Base-by-base conservation (phyloP, 140 eudicot genomes). In the Senecio squalidus region DNA sequence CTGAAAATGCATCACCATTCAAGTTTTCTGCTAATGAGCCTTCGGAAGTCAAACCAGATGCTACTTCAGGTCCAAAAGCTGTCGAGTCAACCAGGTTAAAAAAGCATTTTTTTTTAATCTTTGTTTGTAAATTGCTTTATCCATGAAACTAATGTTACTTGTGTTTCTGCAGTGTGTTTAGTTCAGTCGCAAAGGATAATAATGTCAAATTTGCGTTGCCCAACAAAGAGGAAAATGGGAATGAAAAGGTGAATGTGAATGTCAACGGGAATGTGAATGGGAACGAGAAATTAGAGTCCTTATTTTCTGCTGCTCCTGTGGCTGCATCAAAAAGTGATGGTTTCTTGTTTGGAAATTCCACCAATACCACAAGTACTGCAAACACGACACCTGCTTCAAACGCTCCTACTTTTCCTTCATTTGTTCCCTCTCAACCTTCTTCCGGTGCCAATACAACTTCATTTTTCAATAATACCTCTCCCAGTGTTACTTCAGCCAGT, bases 1-100 rank as follows among this genome's bases (percentile, higher is more conserved):
- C 55, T 66, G 77, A 72, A 29, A 73, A 76, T 21, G 44, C 54
- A 33, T 67, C 76, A 59, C 74, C 78, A 16, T 43, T 69, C 30
- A 6, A 20, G 26, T 58, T 48, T 55, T 61, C 66, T 65, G 67
- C 51, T 17, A 55, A 38, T 31, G 74, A 41, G 55, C 18, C 55
- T 21, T 36, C 68, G n/a, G 69, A 63, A 53, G 16, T 10, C 8
- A 78, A 59, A 50, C 26, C 56, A 7, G 38, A 36, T 41, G 22
- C 61, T 51, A 48, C 21, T 54, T 56, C 68, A 62, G 81, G 58
- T 52, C 41, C 74, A 22, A 70, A 59, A 36, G 61, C 11, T 30
- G 41, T 60, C 0, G 70, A 55, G 50, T 70, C 78, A 26, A 54
- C 44, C 74, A 80, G 94, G 96, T 83, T 24, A 69, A 55, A 28